A percentile compares a stretch with the other conserved stretches of the same genome.
phyloP scores from a whole-genome alignment of 345 rosid species.

The Euphorbia peplus region DNA sequence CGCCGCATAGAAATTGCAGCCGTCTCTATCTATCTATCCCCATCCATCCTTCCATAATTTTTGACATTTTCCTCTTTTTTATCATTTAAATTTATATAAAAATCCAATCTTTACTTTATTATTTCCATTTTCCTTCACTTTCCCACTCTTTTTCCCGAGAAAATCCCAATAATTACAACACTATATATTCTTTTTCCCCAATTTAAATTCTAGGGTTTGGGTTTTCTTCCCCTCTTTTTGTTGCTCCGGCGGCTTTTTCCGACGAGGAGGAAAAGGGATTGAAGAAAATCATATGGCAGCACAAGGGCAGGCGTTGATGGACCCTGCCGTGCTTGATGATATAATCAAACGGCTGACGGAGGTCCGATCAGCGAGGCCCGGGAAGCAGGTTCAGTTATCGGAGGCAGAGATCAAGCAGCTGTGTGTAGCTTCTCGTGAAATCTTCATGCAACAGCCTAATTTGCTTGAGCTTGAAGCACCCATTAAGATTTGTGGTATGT shows the following conservation, averaged over 20 bases:
- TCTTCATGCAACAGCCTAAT: conserved; percentile 77
- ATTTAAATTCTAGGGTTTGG: conserved; percentile 25
- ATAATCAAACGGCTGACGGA: conserved; percentile 77
- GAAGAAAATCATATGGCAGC: conserved; percentile 44
- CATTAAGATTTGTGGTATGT: conserved; percentile 86
- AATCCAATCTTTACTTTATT: neutral
- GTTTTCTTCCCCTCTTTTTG: conserved; percentile 8
- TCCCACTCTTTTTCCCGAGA: conserved; percentile 1
- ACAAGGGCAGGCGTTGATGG: conserved; percentile 55
- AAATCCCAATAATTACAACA: neutral
- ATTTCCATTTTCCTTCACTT: neutral
- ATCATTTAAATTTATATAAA: neutral
- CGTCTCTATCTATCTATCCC: no score
- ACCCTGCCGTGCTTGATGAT: conserved; percentile 63
- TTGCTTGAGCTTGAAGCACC: conserved; percentile 96
- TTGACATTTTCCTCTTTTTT: neutral
- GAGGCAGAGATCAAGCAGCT: conserved; percentile 94
- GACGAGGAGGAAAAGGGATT: neutral
- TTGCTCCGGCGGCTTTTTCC: conserved; percentile 11
- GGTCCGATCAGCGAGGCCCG: conserved; percentile 84
- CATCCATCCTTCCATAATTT: neutral
- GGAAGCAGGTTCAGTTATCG: conserved; percentile 89
- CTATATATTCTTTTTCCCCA: neutral
- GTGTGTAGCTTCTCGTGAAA: conserved; percentile 66
- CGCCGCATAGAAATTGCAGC: conserved; percentile 17